Evolutionary conservation across 179 eudicot genomes (phyloP).

Genomic region (Camellia oleifera): DNA sequence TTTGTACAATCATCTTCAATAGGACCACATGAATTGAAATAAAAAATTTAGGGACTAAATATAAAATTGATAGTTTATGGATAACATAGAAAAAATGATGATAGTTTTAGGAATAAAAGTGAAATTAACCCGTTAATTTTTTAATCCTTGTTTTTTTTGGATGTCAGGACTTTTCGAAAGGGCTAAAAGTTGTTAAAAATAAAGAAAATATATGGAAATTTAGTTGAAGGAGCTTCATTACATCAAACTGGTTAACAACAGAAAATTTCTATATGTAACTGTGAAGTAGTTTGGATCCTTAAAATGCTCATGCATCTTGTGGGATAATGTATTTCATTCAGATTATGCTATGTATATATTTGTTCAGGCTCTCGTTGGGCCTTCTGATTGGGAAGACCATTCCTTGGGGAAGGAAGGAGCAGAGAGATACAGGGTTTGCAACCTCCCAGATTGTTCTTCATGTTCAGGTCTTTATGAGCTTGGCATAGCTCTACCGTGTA

Average conservation of each 20-base stretch:
- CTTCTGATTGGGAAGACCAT: conserved; percentile 72
- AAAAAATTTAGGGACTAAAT: too few species aligned
- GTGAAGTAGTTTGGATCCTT: neutral
- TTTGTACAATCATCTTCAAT: too few species aligned
- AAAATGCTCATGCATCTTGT: neutral
- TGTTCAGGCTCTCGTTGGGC: conserved; percentile 61
- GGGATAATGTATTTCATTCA: neutral
- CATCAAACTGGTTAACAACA: neutral
- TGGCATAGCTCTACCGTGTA: conserved; percentile 42
- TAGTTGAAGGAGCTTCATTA: neutral
- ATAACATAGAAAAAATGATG: too few species aligned
- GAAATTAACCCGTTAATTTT: neutral
- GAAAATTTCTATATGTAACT: neutral
- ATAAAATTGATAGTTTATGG: too few species aligned
- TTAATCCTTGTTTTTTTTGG: neutral
- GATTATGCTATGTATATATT: neutral
- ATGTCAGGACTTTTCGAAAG: neutral
- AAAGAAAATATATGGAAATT: neutral
- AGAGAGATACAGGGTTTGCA: conserved; percentile 68
- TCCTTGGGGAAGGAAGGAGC: conserved; percentile 59
- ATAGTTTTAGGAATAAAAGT: too few species aligned
- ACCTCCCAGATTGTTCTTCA: conserved; percentile 49
- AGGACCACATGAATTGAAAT: too few species aligned
- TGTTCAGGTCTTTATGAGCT: conserved; percentile 83
- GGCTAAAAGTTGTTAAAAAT: neutral